Base-by-base conservation (phyloP, 2,329 filamentous ascomycete species). In the Daldinia eschscholtzii region DNA sequence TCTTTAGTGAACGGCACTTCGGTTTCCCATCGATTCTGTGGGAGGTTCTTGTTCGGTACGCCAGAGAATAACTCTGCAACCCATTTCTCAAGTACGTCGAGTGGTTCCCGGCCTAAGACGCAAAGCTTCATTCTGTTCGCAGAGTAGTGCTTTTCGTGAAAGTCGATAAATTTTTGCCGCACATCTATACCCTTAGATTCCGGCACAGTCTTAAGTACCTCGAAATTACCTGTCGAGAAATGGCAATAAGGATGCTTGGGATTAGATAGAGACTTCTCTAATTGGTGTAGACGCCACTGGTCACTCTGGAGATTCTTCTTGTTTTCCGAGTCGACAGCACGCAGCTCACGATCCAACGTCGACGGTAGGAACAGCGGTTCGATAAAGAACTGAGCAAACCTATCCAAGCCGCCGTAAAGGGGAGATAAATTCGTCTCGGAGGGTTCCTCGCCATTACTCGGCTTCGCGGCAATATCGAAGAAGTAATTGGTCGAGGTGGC, bases 231-330 rank as follows among this genome's bases (percentile, higher is more conserved):
- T 0, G 94, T 98, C 0, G 93, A 94, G 78, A 98, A 98, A 76
- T 97, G 92, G 78, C 93, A 93, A 79, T 92, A 97, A 0, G 94
- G 94, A 76, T 98, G 94, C 13, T 91, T 89, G 2, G 92, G 91
- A 79, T 95, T 97, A 2, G 93, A 93, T n/a, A 96, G 83, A 2
- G 91, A 91, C 82, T 97, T 97, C 77, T 93, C 92, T 26, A 98
- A 85, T 81, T 98, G 94, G 76, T 95, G 89, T 70, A 97, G 82
- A 15, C 94, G 89, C 93, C 94, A 97, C 63, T 88, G 87, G 76
- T 98, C 94, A 78, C 89, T 95, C 81, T 98, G 94, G 56, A 98
- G 83, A 74, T 98, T 98, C 87, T 98, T 98, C 86, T 97, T 97
- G 83, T 98, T 97, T 80, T 98, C 94, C 4, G 94, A 97, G 77